phyloP scores from a whole-genome alignment of 2,329 filamentous ascomycete species.

The Fusarium tricinctum region DNA sequence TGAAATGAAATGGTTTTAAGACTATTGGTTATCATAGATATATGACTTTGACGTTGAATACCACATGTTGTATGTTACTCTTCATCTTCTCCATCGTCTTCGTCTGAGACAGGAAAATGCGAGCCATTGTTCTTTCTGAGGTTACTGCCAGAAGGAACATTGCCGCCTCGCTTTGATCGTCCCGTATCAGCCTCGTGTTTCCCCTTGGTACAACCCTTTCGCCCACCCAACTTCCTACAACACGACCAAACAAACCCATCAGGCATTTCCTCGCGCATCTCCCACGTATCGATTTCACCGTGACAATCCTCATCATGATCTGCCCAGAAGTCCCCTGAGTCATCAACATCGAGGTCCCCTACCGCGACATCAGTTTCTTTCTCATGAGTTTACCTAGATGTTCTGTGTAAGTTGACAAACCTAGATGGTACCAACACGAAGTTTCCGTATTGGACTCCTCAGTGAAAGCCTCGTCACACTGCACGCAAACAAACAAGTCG shows the following conservation, averaged over 20 bases:
- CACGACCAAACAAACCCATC: constrained; percentile 24
- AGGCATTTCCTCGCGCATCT: constrained; percentile 22
- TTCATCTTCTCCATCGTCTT: not conserved
- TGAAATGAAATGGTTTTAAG: constrained; percentile 28
- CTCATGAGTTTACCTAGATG: too few relatives aligned
- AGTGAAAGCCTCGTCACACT: constrained; percentile 28
- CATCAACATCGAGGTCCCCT: constrained; percentile 20
- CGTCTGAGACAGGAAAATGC: not conserved
- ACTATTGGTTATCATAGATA: not conserved
- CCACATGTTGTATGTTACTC: not conserved
- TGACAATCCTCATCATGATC: constrained; percentile 27
- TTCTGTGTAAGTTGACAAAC: constrained; percentile 13
- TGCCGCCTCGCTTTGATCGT: constrained; percentile 16
- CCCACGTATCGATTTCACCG: constrained; percentile 16
- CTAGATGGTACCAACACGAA: constrained; percentile 26
- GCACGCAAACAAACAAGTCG: constrained; percentile 35
- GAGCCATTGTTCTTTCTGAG: constrained; percentile 18
- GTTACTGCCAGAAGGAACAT: constrained; percentile 21
- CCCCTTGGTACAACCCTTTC: constrained; percentile 14
- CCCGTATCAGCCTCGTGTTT: constrained; percentile 19
- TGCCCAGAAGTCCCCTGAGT: constrained; percentile 13
- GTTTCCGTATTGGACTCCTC: constrained; percentile 25
- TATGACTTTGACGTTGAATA: not conserved
- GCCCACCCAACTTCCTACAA: constrained; percentile 8
- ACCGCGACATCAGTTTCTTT: not conserved